Base-by-base conservation (phyloP, 305 asterid genomes). In the Fraxinus ornus region DNA sequence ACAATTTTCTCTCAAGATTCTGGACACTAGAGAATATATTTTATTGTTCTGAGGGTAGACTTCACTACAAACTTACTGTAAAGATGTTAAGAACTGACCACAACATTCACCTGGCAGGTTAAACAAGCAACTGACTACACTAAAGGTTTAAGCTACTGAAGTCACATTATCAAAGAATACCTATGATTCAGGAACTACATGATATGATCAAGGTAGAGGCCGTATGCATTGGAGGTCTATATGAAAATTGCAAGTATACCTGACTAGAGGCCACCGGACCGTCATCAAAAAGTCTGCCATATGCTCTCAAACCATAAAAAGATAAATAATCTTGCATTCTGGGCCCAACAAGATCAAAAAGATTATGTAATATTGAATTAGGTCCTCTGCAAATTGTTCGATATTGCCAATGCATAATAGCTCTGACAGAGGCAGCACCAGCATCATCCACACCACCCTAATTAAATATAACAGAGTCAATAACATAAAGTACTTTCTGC, bases 391-490 rank as follows among this genome's bases (percentile, higher is more conserved):
- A 89, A 82, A 95, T 94, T 84, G 98, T 92, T 82, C 98, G 92
- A 83, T 94, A 94, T 83, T 94, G 98, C 99, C 99, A 95, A 88
- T 93, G 99, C 98, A 95, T 94, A 84, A 95, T 94, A 83, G 99
- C 99, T 86, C 99, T 90, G 82, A 94, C 98, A 84, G 99, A 94
- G 83, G 99, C 99, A 78, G 99, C 98, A 83, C 99, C 98, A 83
- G 95, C 93, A 87, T 95, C 98, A 90, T 95, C 99, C 88, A 94
- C 91, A 79, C 99, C 98, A 76, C 99, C 99, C 98, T 95, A 86
- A 85, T 77, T 83, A 83, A 78, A 71, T 79, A 19, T 62, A 84
- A 82, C 47, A 82, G 17, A 64, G 77, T 78, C 19, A 83, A 86
- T 81, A 66, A 39, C 24, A 41, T n/a, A 26, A n/a, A 36, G 44